Conservation (phyloP, 129 eudicot species). For the Lactuca saligna region DNA sequence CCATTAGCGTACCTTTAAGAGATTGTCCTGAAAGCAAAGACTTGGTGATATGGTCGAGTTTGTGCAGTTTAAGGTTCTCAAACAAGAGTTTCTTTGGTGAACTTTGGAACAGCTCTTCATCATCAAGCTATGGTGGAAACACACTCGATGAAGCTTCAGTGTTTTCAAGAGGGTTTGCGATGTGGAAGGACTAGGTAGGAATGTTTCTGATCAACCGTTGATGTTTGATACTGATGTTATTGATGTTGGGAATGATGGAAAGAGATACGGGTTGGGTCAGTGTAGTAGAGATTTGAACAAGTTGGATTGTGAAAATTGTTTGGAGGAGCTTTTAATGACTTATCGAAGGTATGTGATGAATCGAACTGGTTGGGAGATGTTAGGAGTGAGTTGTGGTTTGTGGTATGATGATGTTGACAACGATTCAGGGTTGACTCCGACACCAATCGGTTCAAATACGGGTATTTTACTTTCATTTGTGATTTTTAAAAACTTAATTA, state of each 20-base stretch:
- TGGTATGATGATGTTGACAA: constrained; percentile 25
- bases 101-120: constrained; percentile 9
- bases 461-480: not conserved
- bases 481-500: too few species aligned
- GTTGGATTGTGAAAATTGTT: constrained; percentile 28
- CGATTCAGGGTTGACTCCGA: not conserved
- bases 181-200: constrained; percentile 25
- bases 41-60: constrained; percentile 17
- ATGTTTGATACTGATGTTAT: constrained; percentile 28
- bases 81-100: constrained; percentile 26
- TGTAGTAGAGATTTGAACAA: constrained; percentile 34
- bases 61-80: constrained; percentile 27
- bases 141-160: constrained; percentile 22
- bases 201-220: constrained; percentile 25
- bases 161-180: constrained; percentile 29
- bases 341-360: constrained; percentile 7
- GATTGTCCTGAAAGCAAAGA: constrained; percentile 26
- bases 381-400: constrained; percentile 35
- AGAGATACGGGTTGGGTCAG: constrained; percentile 37
- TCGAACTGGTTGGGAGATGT: constrained; percentile 34
- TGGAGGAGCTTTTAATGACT: constrained; percentile 20
- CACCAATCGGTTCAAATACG: constrained; percentile 18
- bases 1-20: constrained; percentile 6
- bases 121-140: not conserved
- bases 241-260: constrained; percentile 15